phyloP scores from a whole-genome alignment of 2,329 filamentous ascomycete species.

The Ophiosphaerella narmari region DNA sequence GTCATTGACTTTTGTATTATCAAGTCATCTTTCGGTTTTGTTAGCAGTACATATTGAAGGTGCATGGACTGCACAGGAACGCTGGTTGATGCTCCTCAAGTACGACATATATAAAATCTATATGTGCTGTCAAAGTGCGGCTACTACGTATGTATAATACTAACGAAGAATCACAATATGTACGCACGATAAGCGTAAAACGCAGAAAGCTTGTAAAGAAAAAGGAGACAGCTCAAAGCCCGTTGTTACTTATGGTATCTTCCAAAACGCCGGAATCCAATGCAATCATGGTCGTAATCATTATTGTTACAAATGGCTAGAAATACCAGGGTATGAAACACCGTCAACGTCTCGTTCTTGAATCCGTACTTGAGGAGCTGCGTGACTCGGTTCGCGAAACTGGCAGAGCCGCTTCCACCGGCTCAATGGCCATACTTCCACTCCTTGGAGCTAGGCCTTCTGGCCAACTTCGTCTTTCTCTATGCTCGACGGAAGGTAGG shows the following conservation, averaged over 20 bases:
- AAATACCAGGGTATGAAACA: neutral
- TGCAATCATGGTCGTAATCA: conserved; percentile 12
- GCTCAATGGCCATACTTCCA: conserved; percentile 19
- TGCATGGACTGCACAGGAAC: too few species aligned
- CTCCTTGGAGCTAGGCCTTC: conserved; percentile 26
- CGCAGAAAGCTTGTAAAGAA: too few species aligned
- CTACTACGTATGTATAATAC: too few species aligned
- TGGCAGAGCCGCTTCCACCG: conserved; percentile 12
- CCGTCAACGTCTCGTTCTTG: conserved; percentile 1
- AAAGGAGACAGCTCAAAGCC: neutral
- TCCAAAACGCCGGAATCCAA: conserved; percentile 18
- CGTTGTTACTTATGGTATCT: conserved; percentile 20
- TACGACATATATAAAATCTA: neutral
- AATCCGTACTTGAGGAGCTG: conserved; percentile 6
- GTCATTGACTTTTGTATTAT: too few species aligned
- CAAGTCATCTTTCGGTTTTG: too few species aligned
- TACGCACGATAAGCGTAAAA: too few species aligned
- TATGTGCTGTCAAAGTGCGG: too few species aligned
- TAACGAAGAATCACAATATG: too few species aligned
- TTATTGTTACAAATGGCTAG: neutral
- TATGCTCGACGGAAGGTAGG: conserved; percentile 36
- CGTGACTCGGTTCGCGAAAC: conserved; percentile 1
- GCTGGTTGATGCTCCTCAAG: too few species aligned
- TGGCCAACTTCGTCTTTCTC: conserved; percentile 38
- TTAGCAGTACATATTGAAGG: too few species aligned